A percentile compares a stretch with the other conserved stretches of the same genome.
phyloP scores from a whole-genome alignment of 73 alveolate species.

The Paramecium octaurelia region DNA sequence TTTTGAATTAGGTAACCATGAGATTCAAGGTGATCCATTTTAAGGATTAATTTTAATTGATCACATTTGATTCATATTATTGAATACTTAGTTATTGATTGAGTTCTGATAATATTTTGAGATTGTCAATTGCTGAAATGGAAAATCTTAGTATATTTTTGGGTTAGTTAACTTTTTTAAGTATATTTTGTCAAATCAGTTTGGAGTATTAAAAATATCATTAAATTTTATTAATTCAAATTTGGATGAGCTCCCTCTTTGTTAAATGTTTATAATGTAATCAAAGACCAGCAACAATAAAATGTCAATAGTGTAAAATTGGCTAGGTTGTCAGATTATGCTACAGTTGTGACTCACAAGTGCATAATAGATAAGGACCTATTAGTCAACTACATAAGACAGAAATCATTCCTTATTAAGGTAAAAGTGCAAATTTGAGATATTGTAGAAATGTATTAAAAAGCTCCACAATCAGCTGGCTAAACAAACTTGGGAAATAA shows the following conservation, averaged over 20 bases:
- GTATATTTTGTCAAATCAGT: background rate
- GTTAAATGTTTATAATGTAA: slow-evolving; percentile 23
- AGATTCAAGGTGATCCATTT: no score
- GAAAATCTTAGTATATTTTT: background rate
- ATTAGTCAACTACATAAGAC: slow-evolving; percentile 3
- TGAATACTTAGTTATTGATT: background rate
- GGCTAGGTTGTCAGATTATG: slow-evolving; percentile 26
- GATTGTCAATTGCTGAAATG: background rate
- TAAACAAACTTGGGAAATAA: background rate
- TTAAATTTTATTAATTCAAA: background rate
- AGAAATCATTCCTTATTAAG: slow-evolving; percentile 46
- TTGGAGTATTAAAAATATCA: background rate
- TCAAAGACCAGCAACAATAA: slow-evolving; percentile 42
- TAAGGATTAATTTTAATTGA: background rate
- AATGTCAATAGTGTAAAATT: background rate
- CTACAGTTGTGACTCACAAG: slow-evolving; percentile 36
- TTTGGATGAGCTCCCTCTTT: slow-evolving; percentile 26
- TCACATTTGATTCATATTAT: background rate
- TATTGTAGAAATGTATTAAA: slow-evolving; percentile 20
- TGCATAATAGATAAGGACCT: slow-evolving; percentile 36
- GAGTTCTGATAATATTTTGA: background rate
- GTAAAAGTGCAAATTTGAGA: background rate
- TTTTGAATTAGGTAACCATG: no score
- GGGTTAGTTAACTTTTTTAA: background rate
- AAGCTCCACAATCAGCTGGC: slow-evolving; percentile 9